Evolutionary conservation across 495 filamentous ascomycete genomes (phyloP).

Genomic region (Cercophora newfieldiana): DNA sequence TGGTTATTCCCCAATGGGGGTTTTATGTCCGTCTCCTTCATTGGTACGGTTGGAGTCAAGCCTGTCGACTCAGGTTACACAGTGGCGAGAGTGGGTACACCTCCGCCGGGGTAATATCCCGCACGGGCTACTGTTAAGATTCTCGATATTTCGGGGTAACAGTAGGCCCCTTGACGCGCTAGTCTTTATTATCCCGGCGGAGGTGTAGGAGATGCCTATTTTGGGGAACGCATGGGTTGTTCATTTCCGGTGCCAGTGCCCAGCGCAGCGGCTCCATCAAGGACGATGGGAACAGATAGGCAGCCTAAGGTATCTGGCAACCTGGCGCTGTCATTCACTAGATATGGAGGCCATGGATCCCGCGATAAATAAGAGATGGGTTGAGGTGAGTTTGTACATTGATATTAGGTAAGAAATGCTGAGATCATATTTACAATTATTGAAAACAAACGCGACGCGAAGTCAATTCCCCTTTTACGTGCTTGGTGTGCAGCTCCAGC

Average conservation of each 20-base stretch:
- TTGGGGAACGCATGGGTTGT: not conserved
- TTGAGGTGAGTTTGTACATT: too few relatives aligned
- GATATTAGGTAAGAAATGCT: not conserved
- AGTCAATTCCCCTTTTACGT: too few relatives aligned
- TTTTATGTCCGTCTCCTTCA: too few relatives aligned
- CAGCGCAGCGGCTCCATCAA: not conserved
- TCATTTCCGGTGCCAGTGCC: not conserved
- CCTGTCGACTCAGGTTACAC: not conserved
- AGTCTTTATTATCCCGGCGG: too few relatives aligned
- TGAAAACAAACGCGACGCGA: not conserved
- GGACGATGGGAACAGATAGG: not conserved
- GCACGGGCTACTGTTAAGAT: too few relatives aligned
- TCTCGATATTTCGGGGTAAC: not conserved
- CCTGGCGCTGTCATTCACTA: not conserved
- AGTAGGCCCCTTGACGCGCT: too few relatives aligned
- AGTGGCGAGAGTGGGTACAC: not conserved
- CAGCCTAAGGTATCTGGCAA: not conserved
- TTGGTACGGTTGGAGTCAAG: too few relatives aligned
- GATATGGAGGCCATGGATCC: not conserved
- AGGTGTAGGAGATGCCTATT: too few relatives aligned
- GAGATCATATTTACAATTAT: not conserved
- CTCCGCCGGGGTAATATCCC: too few relatives aligned
- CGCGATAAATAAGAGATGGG: not conserved
- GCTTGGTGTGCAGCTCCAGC: not conserved
- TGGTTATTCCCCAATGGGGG: not conserved